These are phyloP conservation scores for Flaveria floridana DNA, from an alignment of 140 eudicot species.

Conservation along the genomic window DNA sequence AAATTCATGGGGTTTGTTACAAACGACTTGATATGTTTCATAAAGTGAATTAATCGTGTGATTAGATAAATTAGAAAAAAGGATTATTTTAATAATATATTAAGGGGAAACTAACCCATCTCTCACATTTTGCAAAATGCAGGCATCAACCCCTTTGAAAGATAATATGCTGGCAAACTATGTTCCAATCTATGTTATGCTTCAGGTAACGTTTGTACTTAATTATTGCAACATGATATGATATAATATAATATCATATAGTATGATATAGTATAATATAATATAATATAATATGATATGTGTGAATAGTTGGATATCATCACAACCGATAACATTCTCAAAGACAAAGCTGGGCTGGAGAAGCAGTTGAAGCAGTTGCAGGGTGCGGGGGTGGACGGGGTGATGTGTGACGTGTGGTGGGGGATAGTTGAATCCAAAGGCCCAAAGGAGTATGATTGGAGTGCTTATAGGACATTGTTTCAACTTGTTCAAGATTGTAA, in stretches of 20 bases:
- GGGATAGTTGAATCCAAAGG: conserved; percentile 84
- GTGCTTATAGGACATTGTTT: conserved; percentile 62
- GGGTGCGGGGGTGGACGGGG: conserved; percentile 76
- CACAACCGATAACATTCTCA: conserved; percentile 50
- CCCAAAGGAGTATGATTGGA: conserved; percentile 78
- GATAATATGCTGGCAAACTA: conserved; percentile 54
- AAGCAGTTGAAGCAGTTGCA: conserved; percentile 69
- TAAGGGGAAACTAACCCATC: neutral
- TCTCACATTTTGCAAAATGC: conserved; percentile 38
- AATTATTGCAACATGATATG: too few relatives aligned
- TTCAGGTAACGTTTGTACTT: conserved; percentile 53
- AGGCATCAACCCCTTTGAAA: conserved; percentile 35
- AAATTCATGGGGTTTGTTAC: too few relatives aligned
- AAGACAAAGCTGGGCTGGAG: conserved; percentile 49
- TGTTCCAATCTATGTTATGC: conserved; percentile 92
- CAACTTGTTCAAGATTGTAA: conserved; percentile 61
- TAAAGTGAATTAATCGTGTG: too few relatives aligned
- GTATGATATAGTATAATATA: neutral
- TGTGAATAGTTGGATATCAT: conserved; percentile 60
- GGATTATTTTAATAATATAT: neutral
- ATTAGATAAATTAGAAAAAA: too few relatives aligned
- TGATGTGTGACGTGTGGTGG: conserved; percentile 99
- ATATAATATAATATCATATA: neutral
- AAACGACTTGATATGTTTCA: too few relatives aligned
- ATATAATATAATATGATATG: neutral